A percentile compares a stretch with the other conserved stretches of the same genome.
Evolutionary conservation across 1,284 basidiomycete species (phyloP).

Genomic region (Fistulinella staudtii): DNA sequence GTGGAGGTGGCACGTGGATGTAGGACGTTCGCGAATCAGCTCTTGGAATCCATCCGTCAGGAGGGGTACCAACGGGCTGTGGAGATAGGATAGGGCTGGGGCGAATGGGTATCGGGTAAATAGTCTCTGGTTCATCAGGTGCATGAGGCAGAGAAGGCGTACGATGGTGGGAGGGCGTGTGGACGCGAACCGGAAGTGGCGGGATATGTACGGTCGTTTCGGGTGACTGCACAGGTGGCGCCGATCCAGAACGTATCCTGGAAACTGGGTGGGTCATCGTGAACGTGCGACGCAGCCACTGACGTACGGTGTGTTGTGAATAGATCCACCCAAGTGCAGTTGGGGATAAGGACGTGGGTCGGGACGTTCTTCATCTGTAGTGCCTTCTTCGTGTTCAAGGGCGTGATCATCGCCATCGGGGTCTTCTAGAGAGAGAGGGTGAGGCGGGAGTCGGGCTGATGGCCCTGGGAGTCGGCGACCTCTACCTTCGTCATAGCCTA

Average conservation of each 20-base stretch:
- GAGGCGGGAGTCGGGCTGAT: conserved; percentile 12
- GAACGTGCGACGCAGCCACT: neutral
- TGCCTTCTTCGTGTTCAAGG: conserved; percentile 10
- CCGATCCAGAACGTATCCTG: conserved; percentile 28
- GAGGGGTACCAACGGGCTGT: conserved; percentile 19
- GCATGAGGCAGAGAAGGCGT: conserved; percentile 18
- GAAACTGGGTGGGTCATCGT: conserved; percentile 15
- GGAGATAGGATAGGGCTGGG: conserved; percentile 12
- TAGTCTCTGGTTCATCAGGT: conserved; percentile 25
- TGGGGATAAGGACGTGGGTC: conserved; percentile 15
- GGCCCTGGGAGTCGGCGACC: conserved; percentile 9
- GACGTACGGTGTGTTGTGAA: conserved; percentile 25
- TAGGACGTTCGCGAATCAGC: conserved; percentile 28
- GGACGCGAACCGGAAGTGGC: conserved; percentile 25
- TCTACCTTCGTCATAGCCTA: conserved; percentile 33
- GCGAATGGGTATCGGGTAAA: conserved; percentile 36
- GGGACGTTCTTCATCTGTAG: conserved; percentile 22
- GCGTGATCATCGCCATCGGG: conserved; percentile 11
- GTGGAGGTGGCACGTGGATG: conserved; percentile 39
- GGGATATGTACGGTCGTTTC: conserved; percentile 27
- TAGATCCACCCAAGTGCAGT: conserved; percentile 13
- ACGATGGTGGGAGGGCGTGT: conserved; percentile 20
- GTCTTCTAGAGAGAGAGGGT: conserved; percentile 12
- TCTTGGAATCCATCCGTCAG: conserved; percentile 42
- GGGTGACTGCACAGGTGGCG: conserved; percentile 24